Conservation (phyloP, 176 grass and related monocot species). For the Luzula sylvatica region DNA sequence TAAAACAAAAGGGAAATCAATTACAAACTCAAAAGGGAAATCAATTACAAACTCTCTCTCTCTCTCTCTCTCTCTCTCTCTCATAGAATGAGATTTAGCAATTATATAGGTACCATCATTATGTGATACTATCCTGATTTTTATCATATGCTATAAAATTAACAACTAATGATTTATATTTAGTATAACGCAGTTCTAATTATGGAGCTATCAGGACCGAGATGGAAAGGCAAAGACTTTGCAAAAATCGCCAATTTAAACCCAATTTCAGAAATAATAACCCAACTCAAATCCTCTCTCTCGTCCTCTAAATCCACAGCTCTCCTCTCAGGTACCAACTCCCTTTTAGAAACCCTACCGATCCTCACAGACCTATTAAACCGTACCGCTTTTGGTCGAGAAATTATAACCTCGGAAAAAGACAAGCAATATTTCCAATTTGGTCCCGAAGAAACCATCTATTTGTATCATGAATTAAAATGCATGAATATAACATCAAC, state of each 20-base stretch:
- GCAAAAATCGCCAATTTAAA: conserved; percentile 17
- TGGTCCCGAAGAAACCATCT: conserved; percentile 46
- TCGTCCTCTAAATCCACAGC: not conserved
- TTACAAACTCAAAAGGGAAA: too few species aligned
- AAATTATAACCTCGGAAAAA: not conserved
- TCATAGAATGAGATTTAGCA: too few species aligned
- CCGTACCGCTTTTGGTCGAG: conserved; percentile 21
- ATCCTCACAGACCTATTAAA: conserved; percentile 14
- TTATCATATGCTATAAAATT: too few species aligned
- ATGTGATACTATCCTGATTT: too few species aligned
- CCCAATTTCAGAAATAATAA: conserved; percentile 38
- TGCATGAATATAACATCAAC: conserved; percentile 26
- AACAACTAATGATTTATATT: too few species aligned
- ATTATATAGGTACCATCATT: too few species aligned
- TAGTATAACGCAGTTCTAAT: too few species aligned
- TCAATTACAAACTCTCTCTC: too few species aligned
- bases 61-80: too few species aligned
- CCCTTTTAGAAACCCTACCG: not conserved
- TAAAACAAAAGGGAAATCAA: too few species aligned
- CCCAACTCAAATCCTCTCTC: conserved; percentile 26
- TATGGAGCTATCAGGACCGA: too few species aligned
- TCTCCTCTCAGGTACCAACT: not conserved
- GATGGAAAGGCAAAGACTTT: conserved; percentile 24
- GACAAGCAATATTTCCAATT: conserved; percentile 33
- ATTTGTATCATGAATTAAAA: conserved; percentile 26